Percentiles rank a stretch among this genome's conserved stretches.
Conservation (phyloP, 805 yeast species). For the Metahyphopichia silvanorum region DNA sequence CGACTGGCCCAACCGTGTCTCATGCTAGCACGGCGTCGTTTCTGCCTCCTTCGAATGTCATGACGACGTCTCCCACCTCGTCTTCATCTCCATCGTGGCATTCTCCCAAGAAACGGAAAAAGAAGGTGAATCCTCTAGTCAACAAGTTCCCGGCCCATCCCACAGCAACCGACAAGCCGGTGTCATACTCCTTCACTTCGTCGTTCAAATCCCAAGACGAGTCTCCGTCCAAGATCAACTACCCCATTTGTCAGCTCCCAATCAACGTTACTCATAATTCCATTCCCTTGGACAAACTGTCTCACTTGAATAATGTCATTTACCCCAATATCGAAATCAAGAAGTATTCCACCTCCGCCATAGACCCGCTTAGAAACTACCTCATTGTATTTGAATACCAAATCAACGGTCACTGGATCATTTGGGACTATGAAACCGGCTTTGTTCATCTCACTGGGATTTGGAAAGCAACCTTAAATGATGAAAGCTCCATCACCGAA, state of each 20-base stretch:
- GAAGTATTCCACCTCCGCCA: slow-evolving; percentile 65
- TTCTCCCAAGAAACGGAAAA: background rate
- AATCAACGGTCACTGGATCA: slow-evolving; percentile 67
- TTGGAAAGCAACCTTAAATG: slow-evolving; percentile 56
- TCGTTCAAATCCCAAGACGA: too few species aligned
- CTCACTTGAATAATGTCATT: slow-evolving; percentile 5
- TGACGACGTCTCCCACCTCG: background rate
- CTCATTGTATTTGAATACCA: slow-evolving; percentile 71
- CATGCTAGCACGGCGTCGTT: background rate
- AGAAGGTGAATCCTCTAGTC: background rate
- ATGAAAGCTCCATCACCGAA: slow-evolving; percentile 5
- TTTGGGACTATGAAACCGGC: slow-evolving; percentile 85
- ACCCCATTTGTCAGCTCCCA: slow-evolving; percentile 9
- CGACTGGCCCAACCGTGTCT: background rate
- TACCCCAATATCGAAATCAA: slow-evolving; percentile 27
- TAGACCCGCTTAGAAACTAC: slow-evolving; percentile 61
- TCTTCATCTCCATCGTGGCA: background rate
- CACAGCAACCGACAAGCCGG: background rate
- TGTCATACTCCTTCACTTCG: slow-evolving; percentile 1
- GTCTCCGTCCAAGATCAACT: slow-evolving; percentile 10
- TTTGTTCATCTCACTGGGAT: slow-evolving; percentile 85
- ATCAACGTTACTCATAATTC: background rate
- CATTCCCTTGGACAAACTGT: slow-evolving; percentile 6
- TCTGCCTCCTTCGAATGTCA: background rate
- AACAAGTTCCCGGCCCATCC: slow-evolving; percentile 3